Percentiles rank a stretch among this genome's conserved stretches.
Conservation (phyloP, 352 stramenopile species). For the Elongisporangium prolatum region DNA sequence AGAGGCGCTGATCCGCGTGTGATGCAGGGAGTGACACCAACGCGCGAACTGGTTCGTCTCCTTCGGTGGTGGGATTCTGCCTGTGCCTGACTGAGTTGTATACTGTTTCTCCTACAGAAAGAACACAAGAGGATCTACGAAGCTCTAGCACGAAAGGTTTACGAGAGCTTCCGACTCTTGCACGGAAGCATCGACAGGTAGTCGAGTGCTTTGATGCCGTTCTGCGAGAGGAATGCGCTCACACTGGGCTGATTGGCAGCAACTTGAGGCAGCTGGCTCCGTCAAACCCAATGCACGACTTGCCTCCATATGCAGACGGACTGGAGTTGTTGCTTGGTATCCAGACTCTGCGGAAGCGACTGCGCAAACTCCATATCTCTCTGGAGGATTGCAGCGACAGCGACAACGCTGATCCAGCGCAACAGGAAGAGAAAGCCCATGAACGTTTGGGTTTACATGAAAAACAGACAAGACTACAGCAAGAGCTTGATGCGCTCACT, state of each 20-base stretch:
- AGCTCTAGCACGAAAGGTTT: slow-evolving; percentile 33
- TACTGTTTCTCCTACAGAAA: slow-evolving; percentile 13
- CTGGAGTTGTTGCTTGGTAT: slow-evolving; percentile 48
- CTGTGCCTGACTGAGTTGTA: background rate
- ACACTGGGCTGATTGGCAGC: background rate
- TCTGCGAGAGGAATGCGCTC: background rate
- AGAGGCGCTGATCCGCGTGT: background rate
- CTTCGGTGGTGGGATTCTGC: background rate
- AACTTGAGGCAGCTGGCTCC: slow-evolving; percentile 12
- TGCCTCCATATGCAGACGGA: slow-evolving; percentile 19
- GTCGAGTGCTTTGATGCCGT: background rate
- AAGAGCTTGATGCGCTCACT: slow-evolving; percentile 23
- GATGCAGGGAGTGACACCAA: slow-evolving; percentile 20
- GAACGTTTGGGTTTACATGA: background rate
- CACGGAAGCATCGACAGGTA: slow-evolving; percentile 46
- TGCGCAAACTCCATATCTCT: slow-evolving; percentile 38
- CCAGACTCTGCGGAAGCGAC: slow-evolving; percentile 22
- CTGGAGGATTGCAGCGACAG: slow-evolving; percentile 18
- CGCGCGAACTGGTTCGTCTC: slow-evolving; percentile 29
- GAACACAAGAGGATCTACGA: slow-evolving; percentile 31
- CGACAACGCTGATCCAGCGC: slow-evolving; percentile 5
- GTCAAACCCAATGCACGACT: background rate
- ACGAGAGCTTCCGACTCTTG: slow-evolving; percentile 52
- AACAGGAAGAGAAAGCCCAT: slow-evolving; percentile 1
- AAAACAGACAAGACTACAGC: slow-evolving; percentile 8